phyloP scores from a whole-genome alignment of 2,329 filamentous ascomycete genomes.

The Colletotrichum lindemuthianum region DNA sequence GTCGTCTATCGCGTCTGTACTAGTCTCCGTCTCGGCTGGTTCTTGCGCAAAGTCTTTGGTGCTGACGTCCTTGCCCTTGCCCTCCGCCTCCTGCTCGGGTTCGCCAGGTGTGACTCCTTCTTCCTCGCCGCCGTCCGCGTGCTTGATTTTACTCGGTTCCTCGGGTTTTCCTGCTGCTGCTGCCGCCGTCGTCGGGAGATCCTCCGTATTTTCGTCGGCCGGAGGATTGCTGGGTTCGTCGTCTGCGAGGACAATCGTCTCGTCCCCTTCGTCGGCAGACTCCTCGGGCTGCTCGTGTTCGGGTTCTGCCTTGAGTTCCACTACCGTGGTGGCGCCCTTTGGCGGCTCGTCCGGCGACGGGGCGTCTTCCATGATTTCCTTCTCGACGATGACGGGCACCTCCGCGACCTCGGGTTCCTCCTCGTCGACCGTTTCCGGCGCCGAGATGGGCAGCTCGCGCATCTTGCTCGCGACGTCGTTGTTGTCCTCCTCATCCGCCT shows the following conservation, averaged over 20 bases:
- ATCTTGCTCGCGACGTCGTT: slow-evolving; percentile 57
- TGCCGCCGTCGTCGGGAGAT: slow-evolving; percentile 30
- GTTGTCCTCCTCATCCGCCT: slow-evolving; percentile 82
- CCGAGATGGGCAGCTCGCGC: slow-evolving; percentile 57
- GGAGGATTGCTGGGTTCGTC: slow-evolving; percentile 7
- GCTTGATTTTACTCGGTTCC: not conserved
- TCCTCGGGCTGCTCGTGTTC: slow-evolving; percentile 7
- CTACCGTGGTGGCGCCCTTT: slow-evolving; percentile 39
- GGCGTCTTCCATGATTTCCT: slow-evolving; percentile 41
- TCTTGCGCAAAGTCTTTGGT: slow-evolving; percentile 41
- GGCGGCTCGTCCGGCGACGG: slow-evolving; percentile 36
- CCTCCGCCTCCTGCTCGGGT: slow-evolving; percentile 39
- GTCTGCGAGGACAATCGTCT: not conserved
- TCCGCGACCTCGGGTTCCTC: slow-evolving; percentile 52
- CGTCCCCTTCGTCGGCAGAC: slow-evolving; percentile 2
- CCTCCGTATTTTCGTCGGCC: slow-evolving; percentile 20
- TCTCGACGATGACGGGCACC: slow-evolving; percentile 54
- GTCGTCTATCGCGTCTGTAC: slow-evolving; percentile 34
- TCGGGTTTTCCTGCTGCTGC: not conserved
- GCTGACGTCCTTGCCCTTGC: slow-evolving; percentile 29
- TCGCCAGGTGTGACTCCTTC: slow-evolving; percentile 23
- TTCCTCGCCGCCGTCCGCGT: not conserved
- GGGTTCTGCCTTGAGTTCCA: slow-evolving; percentile 14
- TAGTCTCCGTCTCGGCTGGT: slow-evolving; percentile 37
- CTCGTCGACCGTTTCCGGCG: slow-evolving; percentile 68